phyloP scores from a whole-genome alignment of 345 rosid genomes.

The Populus pruinosa region DNA sequence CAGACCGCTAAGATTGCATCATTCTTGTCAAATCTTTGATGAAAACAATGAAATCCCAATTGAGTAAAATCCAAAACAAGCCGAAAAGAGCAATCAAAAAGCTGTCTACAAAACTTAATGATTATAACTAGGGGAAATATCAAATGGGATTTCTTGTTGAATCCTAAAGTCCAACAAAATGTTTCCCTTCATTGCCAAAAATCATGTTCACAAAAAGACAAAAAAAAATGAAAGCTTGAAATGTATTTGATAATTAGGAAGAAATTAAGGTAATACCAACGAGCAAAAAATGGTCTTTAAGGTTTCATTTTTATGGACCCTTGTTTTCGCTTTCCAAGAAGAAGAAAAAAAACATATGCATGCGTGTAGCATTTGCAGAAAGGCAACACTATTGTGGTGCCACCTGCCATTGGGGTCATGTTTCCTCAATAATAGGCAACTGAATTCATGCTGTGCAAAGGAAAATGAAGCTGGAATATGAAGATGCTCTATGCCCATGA shows the following conservation, averaged over 20 bases:
- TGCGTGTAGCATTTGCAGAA: not conserved
- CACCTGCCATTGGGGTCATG: not conserved
- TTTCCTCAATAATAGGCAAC: too few relatives aligned
- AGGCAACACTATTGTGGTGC: not conserved
- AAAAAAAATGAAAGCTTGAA: too few relatives aligned
- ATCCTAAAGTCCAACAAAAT: not conserved
- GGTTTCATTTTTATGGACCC: not conserved
- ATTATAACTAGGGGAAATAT: not conserved
- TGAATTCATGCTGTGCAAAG: too few relatives aligned
- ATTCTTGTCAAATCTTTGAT: not conserved
- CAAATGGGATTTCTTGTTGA: not conserved
- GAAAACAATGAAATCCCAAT: constrained; percentile 7
- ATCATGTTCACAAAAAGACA: too few relatives aligned
- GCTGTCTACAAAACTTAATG: not conserved
- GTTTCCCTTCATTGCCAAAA: not conserved
- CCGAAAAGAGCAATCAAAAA: not conserved
- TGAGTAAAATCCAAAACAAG: not conserved
- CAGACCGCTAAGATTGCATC: not conserved
- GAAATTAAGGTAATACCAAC: not conserved
- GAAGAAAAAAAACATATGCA: not conserved
- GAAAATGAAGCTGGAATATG: too few relatives aligned
- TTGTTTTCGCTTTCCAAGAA: not conserved
- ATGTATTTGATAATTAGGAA: too few relatives aligned
- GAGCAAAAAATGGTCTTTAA: not conserved
- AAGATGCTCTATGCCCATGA: too few relatives aligned